phyloP scores from a whole-genome alignment of 2,329 filamentous ascomycete genomes.

The Trichophyton simii region DNA sequence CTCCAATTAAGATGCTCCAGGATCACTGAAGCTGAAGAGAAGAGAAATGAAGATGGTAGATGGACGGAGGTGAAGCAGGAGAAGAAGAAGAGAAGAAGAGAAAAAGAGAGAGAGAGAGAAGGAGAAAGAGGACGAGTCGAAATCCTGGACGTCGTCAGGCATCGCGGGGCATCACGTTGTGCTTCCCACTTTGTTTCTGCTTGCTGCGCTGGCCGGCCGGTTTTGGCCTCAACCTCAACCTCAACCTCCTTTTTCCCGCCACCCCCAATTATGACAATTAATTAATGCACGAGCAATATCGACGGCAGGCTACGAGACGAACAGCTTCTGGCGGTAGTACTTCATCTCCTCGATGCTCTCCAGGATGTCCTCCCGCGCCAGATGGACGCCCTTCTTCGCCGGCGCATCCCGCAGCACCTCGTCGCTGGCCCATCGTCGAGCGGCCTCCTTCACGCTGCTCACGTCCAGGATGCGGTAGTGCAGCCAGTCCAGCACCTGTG shows the following conservation, averaged over 20 bases:
- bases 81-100: background rate
- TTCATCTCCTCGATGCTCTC: slow-evolving; percentile 89
- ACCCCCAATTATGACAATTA: background rate
- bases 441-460: slow-evolving; percentile 83
- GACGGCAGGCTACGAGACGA: slow-evolving; percentile 7
- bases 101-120: background rate
- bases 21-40: background rate
- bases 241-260: background rate
- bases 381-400: slow-evolving; percentile 61
- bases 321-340: slow-evolving; percentile 68
- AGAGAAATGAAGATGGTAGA: background rate
- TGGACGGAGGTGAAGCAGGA: background rate
- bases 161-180: slow-evolving; percentile 3
- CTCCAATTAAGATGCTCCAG: background rate
- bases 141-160: slow-evolving; percentile 1
- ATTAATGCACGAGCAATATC: background rate
- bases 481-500: slow-evolving; percentile 58
- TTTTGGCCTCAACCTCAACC: background rate
- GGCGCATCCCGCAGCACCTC: slow-evolving; percentile 52
- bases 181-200: background rate
- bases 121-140: background rate
- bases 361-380: slow-evolving; percentile 77
- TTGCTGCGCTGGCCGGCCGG: background rate
- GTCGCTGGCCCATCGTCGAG: slow-evolving; percentile 62
- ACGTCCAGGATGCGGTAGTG: slow-evolving; percentile 89